These are phyloP conservation scores for Cetraspora pellucida DNA, from an alignment of 192 early-diverging fungal genomes.

Conservation along the genomic window DNA sequence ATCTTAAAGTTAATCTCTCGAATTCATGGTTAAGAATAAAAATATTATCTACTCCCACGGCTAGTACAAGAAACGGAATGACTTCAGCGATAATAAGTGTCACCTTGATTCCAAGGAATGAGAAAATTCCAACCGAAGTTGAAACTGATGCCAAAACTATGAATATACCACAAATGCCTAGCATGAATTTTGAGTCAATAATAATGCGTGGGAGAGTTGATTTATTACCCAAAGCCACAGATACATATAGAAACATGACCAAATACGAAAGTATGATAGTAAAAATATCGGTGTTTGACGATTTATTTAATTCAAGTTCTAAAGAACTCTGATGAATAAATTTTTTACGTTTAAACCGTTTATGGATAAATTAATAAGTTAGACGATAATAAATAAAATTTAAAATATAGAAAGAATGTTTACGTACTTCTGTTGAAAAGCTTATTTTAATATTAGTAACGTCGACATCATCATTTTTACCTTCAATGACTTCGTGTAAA, in stretches of 20 bases:
- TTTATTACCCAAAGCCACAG: constrained; percentile 57
- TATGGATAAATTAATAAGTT: not conserved
- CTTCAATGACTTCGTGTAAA: constrained; percentile 38
- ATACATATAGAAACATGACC: constrained; percentile 68
- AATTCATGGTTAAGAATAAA: constrained; percentile 69
- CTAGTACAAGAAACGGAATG: constrained; percentile 68
- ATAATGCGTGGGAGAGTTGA: constrained; percentile 45
- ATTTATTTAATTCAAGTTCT: constrained; percentile 62
- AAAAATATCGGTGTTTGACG: constrained; percentile 59
- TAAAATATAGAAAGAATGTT: not conserved
- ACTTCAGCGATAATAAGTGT: constrained; percentile 72
- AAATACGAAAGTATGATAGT: constrained; percentile 62
- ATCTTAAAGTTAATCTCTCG: constrained; percentile 45
- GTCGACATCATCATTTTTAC: constrained; percentile 35
- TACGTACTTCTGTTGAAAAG: constrained; percentile 59
- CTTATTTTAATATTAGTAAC: constrained; percentile 48
- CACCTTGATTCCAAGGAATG: constrained; percentile 60
- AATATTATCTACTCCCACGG: constrained; percentile 71
- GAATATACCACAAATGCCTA: constrained; percentile 61
- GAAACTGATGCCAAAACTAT: constrained; percentile 64
- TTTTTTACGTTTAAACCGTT: not conserved
- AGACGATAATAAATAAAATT: not conserved
- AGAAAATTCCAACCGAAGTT: constrained; percentile 63
- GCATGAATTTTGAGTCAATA: constrained; percentile 64
- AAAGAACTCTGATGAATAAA: constrained; percentile 48